Evolutionary conservation across 768 basidiomycete genomes (phyloP).

Genomic region (Tricholoma hemisulphureum): DNA sequence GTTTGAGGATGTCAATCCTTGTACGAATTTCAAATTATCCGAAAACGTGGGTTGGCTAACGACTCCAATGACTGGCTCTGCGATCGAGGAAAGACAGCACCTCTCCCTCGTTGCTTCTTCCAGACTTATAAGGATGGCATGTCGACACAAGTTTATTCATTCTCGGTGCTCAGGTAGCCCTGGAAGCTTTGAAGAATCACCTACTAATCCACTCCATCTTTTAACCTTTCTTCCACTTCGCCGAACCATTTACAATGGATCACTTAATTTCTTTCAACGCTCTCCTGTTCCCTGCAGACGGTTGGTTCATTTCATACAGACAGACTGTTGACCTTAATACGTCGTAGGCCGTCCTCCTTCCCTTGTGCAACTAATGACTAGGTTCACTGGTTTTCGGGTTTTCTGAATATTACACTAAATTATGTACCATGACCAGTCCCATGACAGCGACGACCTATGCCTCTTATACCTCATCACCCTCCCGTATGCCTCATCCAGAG

Average conservation of each 20-base stretch:
- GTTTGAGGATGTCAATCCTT: neutral
- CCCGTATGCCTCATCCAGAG: constrained; percentile 79
- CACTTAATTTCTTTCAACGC: constrained; percentile 63
- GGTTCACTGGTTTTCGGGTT: constrained; percentile 36
- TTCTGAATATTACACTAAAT: constrained; percentile 1
- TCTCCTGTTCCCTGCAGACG: constrained; percentile 76
- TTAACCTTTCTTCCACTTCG: constrained; percentile 11
- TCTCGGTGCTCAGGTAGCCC: constrained; percentile 19
- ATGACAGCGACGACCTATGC: constrained; percentile 44
- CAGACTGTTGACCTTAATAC: neutral
- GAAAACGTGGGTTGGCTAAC: constrained; percentile 38
- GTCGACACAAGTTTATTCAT: neutral
- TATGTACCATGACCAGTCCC: constrained; percentile 35
- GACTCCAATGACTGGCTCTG: constrained; percentile 20
- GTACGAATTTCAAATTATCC: constrained; percentile 23
- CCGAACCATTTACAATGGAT: constrained; percentile 49
- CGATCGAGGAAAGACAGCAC: constrained; percentile 28
- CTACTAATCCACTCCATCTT: constrained; percentile 14
- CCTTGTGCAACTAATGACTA: constrained; percentile 72
- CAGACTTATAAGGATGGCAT: constrained; percentile 18
- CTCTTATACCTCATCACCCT: constrained; percentile 43
- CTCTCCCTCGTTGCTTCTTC: constrained; percentile 40
- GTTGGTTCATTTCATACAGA: constrained; percentile 21
- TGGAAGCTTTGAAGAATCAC: constrained; percentile 5
- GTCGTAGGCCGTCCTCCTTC: constrained; percentile 63